These are phyloP conservation scores for Lagerstroemia speciosa DNA, from an alignment of 345 rosid species.

Conservation along the genomic window DNA sequence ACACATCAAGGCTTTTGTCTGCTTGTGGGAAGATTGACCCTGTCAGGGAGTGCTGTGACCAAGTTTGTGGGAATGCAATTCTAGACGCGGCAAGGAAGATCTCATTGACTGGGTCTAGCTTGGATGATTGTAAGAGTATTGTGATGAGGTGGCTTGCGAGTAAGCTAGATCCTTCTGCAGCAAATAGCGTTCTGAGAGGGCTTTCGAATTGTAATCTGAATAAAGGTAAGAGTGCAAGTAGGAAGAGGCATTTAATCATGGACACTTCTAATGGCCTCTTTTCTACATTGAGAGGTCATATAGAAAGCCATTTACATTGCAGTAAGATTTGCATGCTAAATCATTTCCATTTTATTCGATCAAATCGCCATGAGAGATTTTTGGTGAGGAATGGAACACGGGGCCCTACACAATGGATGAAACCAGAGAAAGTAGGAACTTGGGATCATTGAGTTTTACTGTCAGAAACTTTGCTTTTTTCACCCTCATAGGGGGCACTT, in stretches of 20 bases:
- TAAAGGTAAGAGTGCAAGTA: constrained; percentile 33
- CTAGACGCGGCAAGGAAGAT: constrained; percentile 36
- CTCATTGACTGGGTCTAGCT: constrained; percentile 21
- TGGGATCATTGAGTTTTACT: not conserved
- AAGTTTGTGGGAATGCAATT: constrained; percentile 45
- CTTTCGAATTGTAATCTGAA: constrained; percentile 47
- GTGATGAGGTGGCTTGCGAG: constrained; percentile 47
- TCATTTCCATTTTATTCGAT: not conserved
- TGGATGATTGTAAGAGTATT: constrained; percentile 38
- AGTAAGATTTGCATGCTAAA: not conserved
- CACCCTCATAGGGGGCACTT: not conserved
- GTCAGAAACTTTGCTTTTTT: not conserved
- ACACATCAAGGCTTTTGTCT: constrained; percentile 37
- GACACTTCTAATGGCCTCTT: not conserved
- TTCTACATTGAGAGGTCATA: no score
- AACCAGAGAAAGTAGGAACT: not conserved
- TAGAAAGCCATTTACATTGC: not conserved
- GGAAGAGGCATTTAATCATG: not conserved
- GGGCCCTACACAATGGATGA: not conserved
- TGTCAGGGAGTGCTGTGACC: constrained; percentile 46
- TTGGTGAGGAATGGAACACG: not conserved
- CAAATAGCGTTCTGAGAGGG: constrained; percentile 40
- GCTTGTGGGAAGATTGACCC: constrained; percentile 44
- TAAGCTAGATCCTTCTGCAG: constrained; percentile 34
- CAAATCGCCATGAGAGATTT: not conserved